phyloP scores from a whole-genome alignment of 176 grass and related monocot genomes.

The Bonia amplexicaulis region DNA sequence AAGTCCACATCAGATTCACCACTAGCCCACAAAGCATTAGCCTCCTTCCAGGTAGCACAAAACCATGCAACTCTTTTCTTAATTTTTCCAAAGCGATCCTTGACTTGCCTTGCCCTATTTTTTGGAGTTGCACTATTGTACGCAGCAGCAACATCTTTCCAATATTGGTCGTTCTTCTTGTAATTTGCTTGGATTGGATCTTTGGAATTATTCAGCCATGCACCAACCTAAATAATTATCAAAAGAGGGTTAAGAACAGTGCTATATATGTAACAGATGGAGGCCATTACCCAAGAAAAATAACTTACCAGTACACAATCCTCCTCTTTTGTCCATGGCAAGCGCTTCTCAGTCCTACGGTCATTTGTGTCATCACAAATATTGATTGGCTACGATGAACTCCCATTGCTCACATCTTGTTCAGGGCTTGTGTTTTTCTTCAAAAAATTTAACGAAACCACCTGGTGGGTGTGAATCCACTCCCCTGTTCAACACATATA shows the following conservation, averaged over 20 bases:
- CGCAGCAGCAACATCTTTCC: too few species aligned
- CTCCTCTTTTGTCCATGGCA: too few species aligned
- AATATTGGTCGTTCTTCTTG: too few species aligned
- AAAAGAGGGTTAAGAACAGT: too few species aligned
- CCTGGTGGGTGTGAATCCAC: neutral
- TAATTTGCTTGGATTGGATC: too few species aligned
- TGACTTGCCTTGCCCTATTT: neutral
- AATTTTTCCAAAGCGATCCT: conserved; percentile 8
- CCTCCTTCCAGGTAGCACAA: neutral
- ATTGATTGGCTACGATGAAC: neutral
- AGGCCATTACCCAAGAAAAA: too few species aligned
- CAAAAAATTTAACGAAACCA: neutral
- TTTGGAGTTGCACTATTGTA: neutral
- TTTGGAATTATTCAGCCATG: too few species aligned
- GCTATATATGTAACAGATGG: too few species aligned
- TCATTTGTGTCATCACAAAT: too few species aligned
- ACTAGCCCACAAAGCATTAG: conserved; percentile 1
- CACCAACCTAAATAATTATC: too few species aligned
- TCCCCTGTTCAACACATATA: neutral
- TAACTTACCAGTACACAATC: too few species aligned
- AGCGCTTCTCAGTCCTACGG: too few species aligned
- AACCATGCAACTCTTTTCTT: conserved; percentile 13
- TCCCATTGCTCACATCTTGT: neutral
- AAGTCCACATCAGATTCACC: neutral
- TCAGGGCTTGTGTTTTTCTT: neutral